Percentiles rank a stretch among this genome's conserved stretches.
Conservation (phyloP, 345 rosid species). For the Rhodamnia rubescens region DNA sequence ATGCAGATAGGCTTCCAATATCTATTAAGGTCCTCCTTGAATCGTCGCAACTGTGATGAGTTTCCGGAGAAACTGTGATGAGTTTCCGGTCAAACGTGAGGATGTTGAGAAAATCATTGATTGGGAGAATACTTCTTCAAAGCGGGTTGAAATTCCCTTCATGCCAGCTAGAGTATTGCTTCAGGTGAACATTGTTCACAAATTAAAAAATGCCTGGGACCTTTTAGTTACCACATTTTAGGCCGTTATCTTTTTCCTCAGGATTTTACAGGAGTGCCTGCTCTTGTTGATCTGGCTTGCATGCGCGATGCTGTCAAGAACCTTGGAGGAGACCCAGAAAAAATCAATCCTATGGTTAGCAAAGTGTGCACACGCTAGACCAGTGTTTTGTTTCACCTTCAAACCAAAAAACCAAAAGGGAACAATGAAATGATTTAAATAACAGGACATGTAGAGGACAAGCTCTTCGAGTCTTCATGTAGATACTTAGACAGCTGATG, state of each 20-base stretch:
- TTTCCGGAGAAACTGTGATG: conserved; percentile 70
- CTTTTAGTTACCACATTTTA: not conserved
- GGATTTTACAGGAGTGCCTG: conserved; percentile 84
- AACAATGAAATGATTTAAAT: not conserved
- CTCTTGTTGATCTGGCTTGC: conserved; percentile 78
- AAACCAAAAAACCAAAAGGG: not conserved
- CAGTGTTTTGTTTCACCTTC: not conserved
- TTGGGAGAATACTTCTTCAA: conserved; percentile 61
- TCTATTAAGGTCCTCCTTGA: conserved; percentile 65
- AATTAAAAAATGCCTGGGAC: not conserved
- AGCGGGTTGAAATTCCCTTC: conserved; percentile 71
- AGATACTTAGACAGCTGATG: not conserved
- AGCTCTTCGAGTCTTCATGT: not conserved
- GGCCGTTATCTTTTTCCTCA: conserved; percentile 1
- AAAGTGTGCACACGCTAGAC: not conserved
- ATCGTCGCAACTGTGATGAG: conserved; percentile 68
- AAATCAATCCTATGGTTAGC: conserved; percentile 61
- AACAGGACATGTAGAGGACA: not conserved
- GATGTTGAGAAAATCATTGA: conserved; percentile 80
- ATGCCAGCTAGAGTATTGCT: conserved; percentile 77
- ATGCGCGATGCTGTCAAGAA: conserved; percentile 76
- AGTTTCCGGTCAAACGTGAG: conserved; percentile 57
- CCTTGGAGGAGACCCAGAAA: conserved; percentile 57
- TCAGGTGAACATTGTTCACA: conserved; percentile 24
- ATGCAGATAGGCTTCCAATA: conserved; percentile 57